These are phyloP conservation scores for Daldinia decipiens DNA, from an alignment of 495 filamentous ascomycete genomes.

Conservation along the genomic window DNA sequence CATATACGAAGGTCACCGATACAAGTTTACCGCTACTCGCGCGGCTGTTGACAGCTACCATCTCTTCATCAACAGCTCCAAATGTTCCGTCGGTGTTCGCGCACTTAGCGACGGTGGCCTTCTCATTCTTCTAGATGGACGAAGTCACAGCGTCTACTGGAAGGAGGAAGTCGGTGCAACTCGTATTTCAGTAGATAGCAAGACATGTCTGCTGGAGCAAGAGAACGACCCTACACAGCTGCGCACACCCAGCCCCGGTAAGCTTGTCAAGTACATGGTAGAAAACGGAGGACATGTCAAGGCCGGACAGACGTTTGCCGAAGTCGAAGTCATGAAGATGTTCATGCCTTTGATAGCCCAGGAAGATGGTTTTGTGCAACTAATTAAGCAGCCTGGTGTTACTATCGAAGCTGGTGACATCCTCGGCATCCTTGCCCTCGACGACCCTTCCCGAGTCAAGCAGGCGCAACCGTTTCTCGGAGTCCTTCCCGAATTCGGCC, in stretches of 20 bases:
- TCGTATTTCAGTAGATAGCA: conserved; percentile 94
- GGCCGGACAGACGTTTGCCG: conserved; percentile 92
- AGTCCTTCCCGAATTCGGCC: conserved; percentile 87
- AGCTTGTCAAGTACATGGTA: conserved; percentile 97
- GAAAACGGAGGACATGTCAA: conserved; percentile 96
- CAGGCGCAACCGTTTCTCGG: conserved; percentile 96
- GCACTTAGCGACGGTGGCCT: conserved; percentile 94
- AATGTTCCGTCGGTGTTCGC: conserved; percentile 92
- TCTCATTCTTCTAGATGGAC: conserved; percentile 87
- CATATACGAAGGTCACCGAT: conserved; percentile 95
- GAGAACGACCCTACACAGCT: conserved; percentile 99
- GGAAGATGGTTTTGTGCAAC: conserved; percentile 95
- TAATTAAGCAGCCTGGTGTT: conserved; percentile 98
- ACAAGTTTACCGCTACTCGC: conserved; percentile 97
- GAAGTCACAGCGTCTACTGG: conserved; percentile 99
- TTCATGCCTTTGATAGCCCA: conserved; percentile 99
- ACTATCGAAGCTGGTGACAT: conserved; percentile 99
- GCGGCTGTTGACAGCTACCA: conserved; percentile 95
- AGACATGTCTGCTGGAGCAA: conserved; percentile 97
- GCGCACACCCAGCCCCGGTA: conserved; percentile 92
- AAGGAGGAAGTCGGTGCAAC: conserved; percentile 97
- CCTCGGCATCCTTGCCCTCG: conserved; percentile 94
- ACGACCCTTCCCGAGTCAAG: conserved; percentile 96
- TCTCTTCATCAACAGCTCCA: conserved; percentile 98
- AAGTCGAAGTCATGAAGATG: conserved; percentile 99